Base-by-base conservation (phyloP, 2,329 filamentous ascomycete genomes). In the Lasiodiplodia gonubiensis region DNA sequence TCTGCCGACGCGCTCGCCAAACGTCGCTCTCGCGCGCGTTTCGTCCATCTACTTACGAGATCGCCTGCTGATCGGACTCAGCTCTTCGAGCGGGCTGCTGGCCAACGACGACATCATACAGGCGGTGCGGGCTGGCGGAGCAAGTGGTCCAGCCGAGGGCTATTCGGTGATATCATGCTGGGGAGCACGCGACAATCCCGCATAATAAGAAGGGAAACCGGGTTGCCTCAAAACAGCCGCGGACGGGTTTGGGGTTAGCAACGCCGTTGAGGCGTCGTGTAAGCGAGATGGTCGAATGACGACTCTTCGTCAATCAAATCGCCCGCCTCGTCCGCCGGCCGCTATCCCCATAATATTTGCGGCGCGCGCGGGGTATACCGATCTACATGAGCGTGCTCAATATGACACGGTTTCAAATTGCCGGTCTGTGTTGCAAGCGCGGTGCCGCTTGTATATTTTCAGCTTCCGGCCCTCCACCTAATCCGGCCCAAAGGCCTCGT, bases 11-110 rank as follows among this genome's bases (percentile, higher is more conserved):
- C n/a, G 39, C 11, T 23, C 23, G 42, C 46, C 35, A 18, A 8
- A 21, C 23, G 18, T 42, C 37, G 63, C 37, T 33, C 33, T 23
- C 33, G 25, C 57, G 55, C 55, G 55, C 16, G 23, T 74, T 69
- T 63, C 77, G 72, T 54, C 77, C 70, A 64, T 73, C 75, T 78
- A 53, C 59, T 30, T 33, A 55, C 57, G 64, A 42, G 63, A 59
- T 49, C 65, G 55, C 37, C 53, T 67, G 67, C 49, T 63, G 49
- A 60, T 64, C 52, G 63, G 64, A 35, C 39, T 55, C 52, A 57
- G 54, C 23, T 55, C 54, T 16, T 69, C 64, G 37, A 52, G 37
- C 35, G 68, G 68, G 39, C 65, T 67, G 57, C 35, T 59, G 11
- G 64, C 55, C 16, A 16, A 35, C n/a, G 68, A 46, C 12, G 55